Conservation (phyloP, 2,329 filamentous ascomycete genomes). For the Colletotrichum tropicale region DNA sequence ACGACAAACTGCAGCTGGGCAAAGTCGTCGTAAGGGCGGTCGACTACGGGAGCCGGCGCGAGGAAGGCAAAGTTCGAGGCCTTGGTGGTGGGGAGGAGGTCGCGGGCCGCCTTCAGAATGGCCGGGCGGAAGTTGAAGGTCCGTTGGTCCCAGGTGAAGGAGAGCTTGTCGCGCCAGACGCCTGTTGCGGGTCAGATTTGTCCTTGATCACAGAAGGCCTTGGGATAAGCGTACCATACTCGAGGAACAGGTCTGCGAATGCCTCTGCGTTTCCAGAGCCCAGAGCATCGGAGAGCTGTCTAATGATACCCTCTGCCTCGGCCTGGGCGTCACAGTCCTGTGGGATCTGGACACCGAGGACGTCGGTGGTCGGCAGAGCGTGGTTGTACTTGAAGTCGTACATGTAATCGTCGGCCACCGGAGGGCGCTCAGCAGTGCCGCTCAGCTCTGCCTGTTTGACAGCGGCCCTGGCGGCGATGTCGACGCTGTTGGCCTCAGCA, state of each 20-base stretch:
- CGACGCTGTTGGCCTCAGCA: background rate
- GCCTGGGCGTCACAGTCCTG: background rate
- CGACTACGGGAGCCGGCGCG: background rate
- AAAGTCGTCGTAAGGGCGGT: background rate
- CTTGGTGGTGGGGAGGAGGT: background rate
- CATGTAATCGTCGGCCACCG: background rate
- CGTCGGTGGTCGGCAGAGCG: background rate
- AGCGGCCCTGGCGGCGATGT: background rate
- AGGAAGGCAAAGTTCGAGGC: background rate
- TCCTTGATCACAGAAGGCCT: rapidly evolving
- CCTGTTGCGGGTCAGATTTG: background rate
- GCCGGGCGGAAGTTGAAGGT: background rate
- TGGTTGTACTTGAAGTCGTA: background rate
- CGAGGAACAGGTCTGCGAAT: background rate
- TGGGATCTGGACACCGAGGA: background rate
- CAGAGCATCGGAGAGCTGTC: background rate
- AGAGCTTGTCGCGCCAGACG: background rate
- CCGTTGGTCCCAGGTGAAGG: background rate
- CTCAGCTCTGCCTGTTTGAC: background rate
- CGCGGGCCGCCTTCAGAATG: background rate
- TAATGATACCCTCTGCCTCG: background rate
- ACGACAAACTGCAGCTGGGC: background rate
- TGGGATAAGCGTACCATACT: background rate
- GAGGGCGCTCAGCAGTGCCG: background rate
- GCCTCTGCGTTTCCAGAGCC: background rate